A percentile compares a stretch with the other conserved stretches of the same genome.
Conservation (phyloP, 495 filamentous ascomycete species). For the Penicillium coprophilum region DNA sequence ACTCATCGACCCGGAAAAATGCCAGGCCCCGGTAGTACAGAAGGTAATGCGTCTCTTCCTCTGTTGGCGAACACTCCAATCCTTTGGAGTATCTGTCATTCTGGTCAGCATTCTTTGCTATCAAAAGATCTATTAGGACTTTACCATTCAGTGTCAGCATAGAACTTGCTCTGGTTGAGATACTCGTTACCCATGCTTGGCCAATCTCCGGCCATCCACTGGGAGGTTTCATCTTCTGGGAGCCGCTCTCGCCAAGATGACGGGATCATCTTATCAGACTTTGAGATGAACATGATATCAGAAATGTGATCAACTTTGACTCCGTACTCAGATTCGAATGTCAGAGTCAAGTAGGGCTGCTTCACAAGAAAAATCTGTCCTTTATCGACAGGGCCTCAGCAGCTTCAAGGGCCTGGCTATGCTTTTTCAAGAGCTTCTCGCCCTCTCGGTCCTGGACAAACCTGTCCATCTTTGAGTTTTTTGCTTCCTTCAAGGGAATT, state of each 20-base stretch:
- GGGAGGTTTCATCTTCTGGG: conserved; percentile 5
- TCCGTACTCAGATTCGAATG: conserved; percentile 31
- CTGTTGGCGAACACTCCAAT: conserved; percentile 19
- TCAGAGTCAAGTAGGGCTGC: conserved; percentile 50
- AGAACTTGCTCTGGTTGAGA: conserved; percentile 23
- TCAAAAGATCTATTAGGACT: not conserved
- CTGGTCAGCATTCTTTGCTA: not conserved
- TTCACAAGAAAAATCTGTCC: conserved; percentile 46
- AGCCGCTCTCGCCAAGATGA: conserved; percentile 30
- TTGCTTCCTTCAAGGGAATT: not conserved
- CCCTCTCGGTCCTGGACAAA: not conserved
- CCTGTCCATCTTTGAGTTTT: not conserved
- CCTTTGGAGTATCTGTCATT: conserved; percentile 28
- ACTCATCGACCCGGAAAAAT: conserved; percentile 41
- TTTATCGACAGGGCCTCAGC: conserved; percentile 19
- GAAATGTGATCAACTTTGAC: conserved; percentile 53
- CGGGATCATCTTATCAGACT: conserved; percentile 32
- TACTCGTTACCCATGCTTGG: conserved; percentile 37
- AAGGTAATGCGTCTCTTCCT: conserved; percentile 21
- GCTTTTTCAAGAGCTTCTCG: not conserved
- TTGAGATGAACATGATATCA: conserved; percentile 39
- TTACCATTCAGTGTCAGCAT: conserved; percentile 28
- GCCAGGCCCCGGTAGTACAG: conserved; percentile 43
- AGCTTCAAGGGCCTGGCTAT: not conserved
- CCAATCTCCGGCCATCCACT: conserved; percentile 28